Evolutionary conservation across 1,284 basidiomycete species (phyloP).

Genomic region (Ceratobasidium sp.): DNA sequence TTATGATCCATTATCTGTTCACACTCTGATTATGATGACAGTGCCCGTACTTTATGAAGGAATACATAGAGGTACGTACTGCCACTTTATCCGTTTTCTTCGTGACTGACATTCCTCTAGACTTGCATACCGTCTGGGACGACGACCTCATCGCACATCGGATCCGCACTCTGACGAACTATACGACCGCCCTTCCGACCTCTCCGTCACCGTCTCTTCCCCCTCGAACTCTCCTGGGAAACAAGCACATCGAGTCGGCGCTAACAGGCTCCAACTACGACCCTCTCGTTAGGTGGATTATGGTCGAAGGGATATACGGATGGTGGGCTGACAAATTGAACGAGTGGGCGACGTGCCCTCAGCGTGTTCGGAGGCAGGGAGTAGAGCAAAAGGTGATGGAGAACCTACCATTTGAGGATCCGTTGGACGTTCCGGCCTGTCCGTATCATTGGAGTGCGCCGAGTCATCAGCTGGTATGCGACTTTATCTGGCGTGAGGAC

Average conservation of each 20-base stretch:
- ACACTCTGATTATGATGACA: too few relatives aligned
- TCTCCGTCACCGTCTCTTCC: slow-evolving; percentile 1
- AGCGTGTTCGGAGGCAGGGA: slow-evolving; percentile 10
- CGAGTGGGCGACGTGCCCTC: slow-evolving; percentile 77
- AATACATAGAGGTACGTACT: too few relatives aligned
- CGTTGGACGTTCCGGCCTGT: slow-evolving; percentile 68
- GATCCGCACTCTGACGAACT: slow-evolving; percentile 83
- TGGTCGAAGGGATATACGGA: slow-evolving; percentile 81
- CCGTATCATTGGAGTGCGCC: slow-evolving; percentile 81
- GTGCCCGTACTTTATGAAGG: too few relatives aligned
- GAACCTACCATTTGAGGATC: slow-evolving; percentile 20
- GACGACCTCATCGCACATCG: slow-evolving; percentile 82
- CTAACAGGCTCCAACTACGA: slow-evolving; percentile 88
- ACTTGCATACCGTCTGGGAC: slow-evolving; percentile 91
- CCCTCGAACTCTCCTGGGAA: slow-evolving; percentile 43
- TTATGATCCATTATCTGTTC: too few relatives aligned
- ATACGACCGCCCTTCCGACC: slow-evolving; percentile 74
- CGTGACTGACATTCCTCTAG: too few relatives aligned
- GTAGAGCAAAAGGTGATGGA: slow-evolving; percentile 24
- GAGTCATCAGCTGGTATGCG: slow-evolving; percentile 82
- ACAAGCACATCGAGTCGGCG: slow-evolving; percentile 69
- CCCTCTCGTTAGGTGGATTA: slow-evolving; percentile 85
- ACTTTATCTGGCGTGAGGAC: slow-evolving; percentile 79
- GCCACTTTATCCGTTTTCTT: too few relatives aligned
- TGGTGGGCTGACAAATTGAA: slow-evolving; percentile 72